These are phyloP conservation scores for Xylariaceae sp. DNA, from an alignment of 2,329 filamentous ascomycete genomes.

Conservation along the genomic window DNA sequence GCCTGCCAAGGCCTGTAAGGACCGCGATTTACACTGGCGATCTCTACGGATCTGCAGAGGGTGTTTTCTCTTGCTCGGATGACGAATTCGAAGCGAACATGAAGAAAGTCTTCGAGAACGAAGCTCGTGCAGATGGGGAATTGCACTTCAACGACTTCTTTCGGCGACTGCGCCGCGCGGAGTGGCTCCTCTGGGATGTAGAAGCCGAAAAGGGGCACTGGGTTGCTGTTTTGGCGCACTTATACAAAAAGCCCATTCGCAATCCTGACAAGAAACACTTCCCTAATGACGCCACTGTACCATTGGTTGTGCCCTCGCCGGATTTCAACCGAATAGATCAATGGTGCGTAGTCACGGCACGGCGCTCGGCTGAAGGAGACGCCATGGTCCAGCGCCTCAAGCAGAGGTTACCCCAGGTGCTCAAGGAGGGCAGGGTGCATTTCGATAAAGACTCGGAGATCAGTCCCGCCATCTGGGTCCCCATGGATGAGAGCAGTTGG, in stretches of 20 bases:
- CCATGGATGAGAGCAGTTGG: slow-evolving; percentile 4
- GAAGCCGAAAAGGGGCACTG: slow-evolving; percentile 14
- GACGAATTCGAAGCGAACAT: neutral
- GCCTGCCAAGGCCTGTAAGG: slow-evolving; percentile 8
- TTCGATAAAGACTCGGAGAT: slow-evolving; percentile 3
- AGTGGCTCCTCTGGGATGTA: slow-evolving; percentile 21
- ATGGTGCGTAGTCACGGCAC: slow-evolving; percentile 15
- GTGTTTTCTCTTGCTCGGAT: slow-evolving; percentile 9
- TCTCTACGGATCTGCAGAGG: slow-evolving; percentile 7
- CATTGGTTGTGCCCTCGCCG: neutral
- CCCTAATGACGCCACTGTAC: neutral
- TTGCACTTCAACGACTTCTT: slow-evolving; percentile 13
- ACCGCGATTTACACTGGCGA: slow-evolving; percentile 15
- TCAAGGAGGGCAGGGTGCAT: slow-evolving; percentile 9
- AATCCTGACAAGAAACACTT: slow-evolving; percentile 3
- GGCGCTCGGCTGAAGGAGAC: neutral
- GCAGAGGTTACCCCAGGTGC: slow-evolving; percentile 5
- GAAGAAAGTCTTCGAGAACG: slow-evolving; percentile 1
- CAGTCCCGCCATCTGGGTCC: slow-evolving; percentile 12
- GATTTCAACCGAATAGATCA: slow-evolving; percentile 11
- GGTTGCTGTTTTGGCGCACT: slow-evolving; percentile 18
- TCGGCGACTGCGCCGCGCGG: slow-evolving; percentile 7
- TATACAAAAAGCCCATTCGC: neutral
- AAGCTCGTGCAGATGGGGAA: neutral
- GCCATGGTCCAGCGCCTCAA: slow-evolving; percentile 7